Evolutionary conservation across 805 yeast genomes (phyloP).

Genomic region (Kluyveromyces nonfermentans): DNA sequence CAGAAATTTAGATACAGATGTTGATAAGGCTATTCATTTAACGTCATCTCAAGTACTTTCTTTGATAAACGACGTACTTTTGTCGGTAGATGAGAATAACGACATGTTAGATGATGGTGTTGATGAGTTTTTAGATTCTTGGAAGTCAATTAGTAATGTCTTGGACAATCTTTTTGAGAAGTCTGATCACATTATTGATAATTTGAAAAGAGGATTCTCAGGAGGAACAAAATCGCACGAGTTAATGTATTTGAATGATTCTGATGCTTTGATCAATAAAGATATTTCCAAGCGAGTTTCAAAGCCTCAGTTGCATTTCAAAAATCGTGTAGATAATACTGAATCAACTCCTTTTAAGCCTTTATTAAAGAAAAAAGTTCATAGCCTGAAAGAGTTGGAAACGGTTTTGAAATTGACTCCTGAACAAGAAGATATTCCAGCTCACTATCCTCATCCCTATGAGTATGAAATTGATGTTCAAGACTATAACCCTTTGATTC

Average conservation of each 20-base stretch:
- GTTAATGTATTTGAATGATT: constrained; percentile 45
- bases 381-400: constrained; percentile 49
- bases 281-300: constrained; percentile 28
- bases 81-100: constrained; percentile 29
- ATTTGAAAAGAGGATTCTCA: constrained; percentile 9
- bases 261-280: constrained; percentile 10
- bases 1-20: constrained; percentile 45
- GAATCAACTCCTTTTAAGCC: constrained; percentile 73
- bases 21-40: constrained; percentile 33
- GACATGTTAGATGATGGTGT: constrained; percentile 27
- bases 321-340: constrained; percentile 52
- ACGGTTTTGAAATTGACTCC: constrained; percentile 36
- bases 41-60: constrained; percentile 36
- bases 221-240: constrained; percentile 12
- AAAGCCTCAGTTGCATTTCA: constrained; percentile 67
- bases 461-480: constrained; percentile 59
- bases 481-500: constrained; percentile 55
- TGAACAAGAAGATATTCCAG: constrained; percentile 36
- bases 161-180: constrained; percentile 70
- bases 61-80: constrained; percentile 38
- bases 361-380: constrained; percentile 59
- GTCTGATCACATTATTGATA: constrained; percentile 50
- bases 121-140: constrained; percentile 38
- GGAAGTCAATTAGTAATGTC: constrained; percentile 54
- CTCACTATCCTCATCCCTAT: constrained; percentile 76